Evolutionary conservation across 176 grass and related monocot genomes (phyloP).

Genomic region (Miscanthus lutarioriparius): DNA sequence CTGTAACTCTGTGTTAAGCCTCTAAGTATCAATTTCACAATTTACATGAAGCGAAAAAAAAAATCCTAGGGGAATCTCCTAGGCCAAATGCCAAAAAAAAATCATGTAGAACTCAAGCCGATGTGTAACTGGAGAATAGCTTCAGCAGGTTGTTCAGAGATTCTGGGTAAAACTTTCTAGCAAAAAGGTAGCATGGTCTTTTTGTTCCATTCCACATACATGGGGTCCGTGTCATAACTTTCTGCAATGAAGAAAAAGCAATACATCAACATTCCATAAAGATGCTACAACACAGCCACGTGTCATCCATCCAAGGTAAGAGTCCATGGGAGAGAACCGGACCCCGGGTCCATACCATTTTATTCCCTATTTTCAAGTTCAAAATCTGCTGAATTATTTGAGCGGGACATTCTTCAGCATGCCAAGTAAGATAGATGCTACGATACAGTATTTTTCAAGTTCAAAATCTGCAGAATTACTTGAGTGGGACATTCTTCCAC

Average conservation of each 20-base stretch:
- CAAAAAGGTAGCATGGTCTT: slow-evolving; percentile 95
- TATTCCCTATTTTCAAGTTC: not conserved
- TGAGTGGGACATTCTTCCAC: not conserved
- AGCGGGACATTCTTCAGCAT: slow-evolving; percentile 8
- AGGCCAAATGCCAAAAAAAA: slow-evolving; percentile 49
- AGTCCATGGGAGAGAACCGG: too few relatives aligned
- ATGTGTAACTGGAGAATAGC: slow-evolving; percentile 71
- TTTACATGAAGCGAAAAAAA: slow-evolving; percentile 54
- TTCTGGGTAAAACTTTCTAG: slow-evolving; percentile 94
- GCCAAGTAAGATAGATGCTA: slow-evolving; percentile 5
- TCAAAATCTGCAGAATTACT: slow-evolving; percentile 14
- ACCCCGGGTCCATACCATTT: too few relatives aligned
- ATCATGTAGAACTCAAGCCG: slow-evolving; percentile 48
- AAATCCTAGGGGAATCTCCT: slow-evolving; percentile 36
- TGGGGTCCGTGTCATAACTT: slow-evolving; percentile 50
- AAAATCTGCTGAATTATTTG: slow-evolving; percentile 18
- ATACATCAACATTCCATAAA: slow-evolving; percentile 19
- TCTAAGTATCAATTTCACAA: slow-evolving; percentile 64
- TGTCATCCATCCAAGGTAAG: too few relatives aligned
- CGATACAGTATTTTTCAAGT: slow-evolving; percentile 9
- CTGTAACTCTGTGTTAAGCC: slow-evolving; percentile 61
- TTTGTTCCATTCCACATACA: slow-evolving; percentile 88
- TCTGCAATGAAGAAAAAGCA: slow-evolving; percentile 55
- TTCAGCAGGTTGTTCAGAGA: slow-evolving; percentile 83
- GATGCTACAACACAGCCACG: too few relatives aligned